These are phyloP conservation scores for Meyerozyma athensensis DNA, from an alignment of 1,139 yeast species.

Conservation along the genomic window DNA sequence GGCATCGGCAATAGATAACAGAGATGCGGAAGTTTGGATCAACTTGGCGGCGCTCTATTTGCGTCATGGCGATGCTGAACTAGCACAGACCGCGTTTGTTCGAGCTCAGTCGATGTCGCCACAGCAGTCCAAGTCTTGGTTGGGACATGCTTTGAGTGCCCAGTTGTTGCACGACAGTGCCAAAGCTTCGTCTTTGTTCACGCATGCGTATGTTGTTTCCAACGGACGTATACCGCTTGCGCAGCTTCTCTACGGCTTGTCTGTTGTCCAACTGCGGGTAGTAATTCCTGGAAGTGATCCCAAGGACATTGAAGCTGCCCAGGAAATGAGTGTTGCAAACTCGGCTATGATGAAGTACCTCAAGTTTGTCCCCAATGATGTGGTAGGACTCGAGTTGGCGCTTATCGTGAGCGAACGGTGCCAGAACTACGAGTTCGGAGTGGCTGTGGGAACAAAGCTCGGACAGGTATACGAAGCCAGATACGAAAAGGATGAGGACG, in stretches of 20 bases:
- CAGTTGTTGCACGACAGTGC: constrained; percentile 52
- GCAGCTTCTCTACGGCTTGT: constrained; percentile 65
- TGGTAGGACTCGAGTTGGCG: constrained; percentile 57
- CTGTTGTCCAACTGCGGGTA: constrained; percentile 45
- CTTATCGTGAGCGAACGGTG: constrained; percentile 66
- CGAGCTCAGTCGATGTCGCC: constrained; percentile 84
- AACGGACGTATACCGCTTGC: constrained; percentile 71
- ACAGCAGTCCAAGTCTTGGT: constrained; percentile 73
- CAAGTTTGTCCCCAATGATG: constrained; percentile 61
- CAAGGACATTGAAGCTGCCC: constrained; percentile 54
- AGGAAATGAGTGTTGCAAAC: constrained; percentile 63
- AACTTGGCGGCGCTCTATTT: constrained; percentile 78
- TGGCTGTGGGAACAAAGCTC: constrained; percentile 42
- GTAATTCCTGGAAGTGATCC: constrained; percentile 35
- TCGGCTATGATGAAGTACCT: constrained; percentile 71
- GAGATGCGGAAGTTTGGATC: constrained; percentile 71
- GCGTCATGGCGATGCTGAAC: constrained; percentile 58
- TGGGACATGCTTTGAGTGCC: constrained; percentile 74
- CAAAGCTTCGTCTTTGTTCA: constrained; percentile 54
- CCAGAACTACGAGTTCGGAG: constrained; percentile 53
- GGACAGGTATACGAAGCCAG: constrained; percentile 48
- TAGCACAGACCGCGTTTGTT: constrained; percentile 69
- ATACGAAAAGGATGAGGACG: constrained; percentile 56
- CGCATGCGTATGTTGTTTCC: constrained; percentile 74
- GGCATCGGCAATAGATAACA: constrained; percentile 65